Evolutionary conservation across 163 green algal genomes (phyloP).

Genomic region (Scenedesmus sp.): DNA sequence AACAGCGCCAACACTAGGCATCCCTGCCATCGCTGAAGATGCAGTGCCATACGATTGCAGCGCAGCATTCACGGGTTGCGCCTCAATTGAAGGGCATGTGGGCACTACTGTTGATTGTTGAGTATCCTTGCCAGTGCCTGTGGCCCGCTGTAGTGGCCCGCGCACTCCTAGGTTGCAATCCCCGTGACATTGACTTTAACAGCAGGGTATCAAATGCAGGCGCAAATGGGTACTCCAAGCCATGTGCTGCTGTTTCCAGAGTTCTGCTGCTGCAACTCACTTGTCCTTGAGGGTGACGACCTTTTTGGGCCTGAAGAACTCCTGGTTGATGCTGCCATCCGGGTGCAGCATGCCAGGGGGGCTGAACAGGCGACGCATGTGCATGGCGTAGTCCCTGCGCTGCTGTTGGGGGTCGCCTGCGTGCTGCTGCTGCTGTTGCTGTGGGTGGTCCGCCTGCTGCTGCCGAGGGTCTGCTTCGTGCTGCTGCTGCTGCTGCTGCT

Average conservation of each 20-base stretch:
- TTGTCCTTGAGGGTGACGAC: slow-evolving; percentile 68
- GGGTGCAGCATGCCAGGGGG: slow-evolving; percentile 73
- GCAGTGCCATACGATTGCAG: no score
- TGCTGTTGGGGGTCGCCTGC: background rate
- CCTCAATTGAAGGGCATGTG: no score
- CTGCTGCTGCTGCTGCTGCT: background rate
- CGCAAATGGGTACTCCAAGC: no score
- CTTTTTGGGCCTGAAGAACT: slow-evolving; percentile 83
- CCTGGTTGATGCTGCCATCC: slow-evolving; percentile 78
- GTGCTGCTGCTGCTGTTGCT: background rate
- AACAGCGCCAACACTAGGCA: no score
- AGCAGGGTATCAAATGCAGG: no score
- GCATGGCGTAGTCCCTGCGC: slow-evolving; percentile 65
- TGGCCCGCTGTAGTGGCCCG: no score
- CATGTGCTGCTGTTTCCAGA: background rate
- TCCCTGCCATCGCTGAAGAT: no score
- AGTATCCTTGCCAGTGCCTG: no score
- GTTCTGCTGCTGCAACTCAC: background rate
- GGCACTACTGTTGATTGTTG: no score
- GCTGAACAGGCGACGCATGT: slow-evolving; percentile 75
- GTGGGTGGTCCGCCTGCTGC: background rate
- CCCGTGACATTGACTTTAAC: no score
- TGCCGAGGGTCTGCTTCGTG: background rate
- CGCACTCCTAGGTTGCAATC: no score
- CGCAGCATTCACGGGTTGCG: no score